Evolutionary conservation across 2,329 filamentous ascomycete species (phyloP).

Genomic region (Penicillium concentricum): DNA sequence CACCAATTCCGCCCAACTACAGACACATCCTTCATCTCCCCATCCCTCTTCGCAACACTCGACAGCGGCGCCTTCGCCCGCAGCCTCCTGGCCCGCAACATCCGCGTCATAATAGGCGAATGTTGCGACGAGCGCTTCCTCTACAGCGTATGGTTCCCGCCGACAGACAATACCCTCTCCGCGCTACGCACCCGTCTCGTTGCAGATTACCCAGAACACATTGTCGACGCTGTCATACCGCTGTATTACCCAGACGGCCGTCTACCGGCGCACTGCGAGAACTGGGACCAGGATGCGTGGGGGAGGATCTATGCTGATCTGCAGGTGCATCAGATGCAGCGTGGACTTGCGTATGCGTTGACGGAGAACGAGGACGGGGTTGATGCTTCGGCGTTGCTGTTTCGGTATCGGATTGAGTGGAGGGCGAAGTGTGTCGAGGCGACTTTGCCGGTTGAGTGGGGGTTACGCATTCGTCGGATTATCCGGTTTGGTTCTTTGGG

Average conservation of each 20-base stretch:
- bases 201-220: slow-evolving; percentile 52
- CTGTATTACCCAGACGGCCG: slow-evolving; percentile 45
- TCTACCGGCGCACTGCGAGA: slow-evolving; percentile 40
- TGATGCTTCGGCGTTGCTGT: slow-evolving; percentile 42
- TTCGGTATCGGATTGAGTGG: slow-evolving; percentile 57
- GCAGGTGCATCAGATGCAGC: slow-evolving; percentile 55
- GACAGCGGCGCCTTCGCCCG: slow-evolving; percentile 50
- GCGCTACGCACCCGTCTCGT: slow-evolving; percentile 48
- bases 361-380: slow-evolving; percentile 39
- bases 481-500: slow-evolving; percentile 58
- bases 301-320: slow-evolving; percentile 57
- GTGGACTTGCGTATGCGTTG: slow-evolving; percentile 51
- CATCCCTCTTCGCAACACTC: slow-evolving; percentile 46
- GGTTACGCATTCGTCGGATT: slow-evolving; percentile 56
- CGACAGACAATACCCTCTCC: slow-evolving; percentile 39
- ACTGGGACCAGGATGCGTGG: slow-evolving; percentile 53
- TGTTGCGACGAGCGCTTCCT: slow-evolving; percentile 54
- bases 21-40: slow-evolving; percentile 50
- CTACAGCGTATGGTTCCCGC: slow-evolving; percentile 53
- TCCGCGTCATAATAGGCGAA: slow-evolving; percentile 56
- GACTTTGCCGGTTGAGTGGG: slow-evolving; percentile 47
- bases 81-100: slow-evolving; percentile 44
- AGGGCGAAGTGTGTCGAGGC: slow-evolving; percentile 49
- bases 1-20: slow-evolving; percentile 57
- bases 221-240: slow-evolving; percentile 45